Conservation (phyloP, 1,139 yeast genomes). For the Scheffersomyces segobiensis region DNA sequence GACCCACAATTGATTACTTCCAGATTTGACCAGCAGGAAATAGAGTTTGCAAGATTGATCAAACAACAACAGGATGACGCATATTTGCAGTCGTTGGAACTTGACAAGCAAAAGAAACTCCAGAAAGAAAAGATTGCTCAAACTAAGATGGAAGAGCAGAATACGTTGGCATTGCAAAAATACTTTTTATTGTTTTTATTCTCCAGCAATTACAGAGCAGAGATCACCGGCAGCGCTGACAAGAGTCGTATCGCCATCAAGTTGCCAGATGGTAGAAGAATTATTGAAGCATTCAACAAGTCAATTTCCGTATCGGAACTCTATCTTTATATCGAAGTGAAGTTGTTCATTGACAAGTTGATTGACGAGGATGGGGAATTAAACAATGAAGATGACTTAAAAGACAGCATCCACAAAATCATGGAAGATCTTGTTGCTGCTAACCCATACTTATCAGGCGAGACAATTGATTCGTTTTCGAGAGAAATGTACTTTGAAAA, state of each 20-base stretch:
- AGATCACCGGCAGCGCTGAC: constrained; percentile 5
- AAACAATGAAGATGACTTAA: constrained; percentile 9
- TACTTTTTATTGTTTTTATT: constrained; percentile 2
- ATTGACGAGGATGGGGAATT: constrained; percentile 1
- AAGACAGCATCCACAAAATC: constrained; percentile 2
- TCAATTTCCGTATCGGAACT: constrained; percentile 56
- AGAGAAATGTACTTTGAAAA: constrained; percentile 21
- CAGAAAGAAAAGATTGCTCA: constrained; percentile 24
- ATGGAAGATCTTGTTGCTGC: not conserved
- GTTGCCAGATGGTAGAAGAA: constrained; percentile 59
- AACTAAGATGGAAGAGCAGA: constrained; percentile 1
- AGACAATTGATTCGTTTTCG: constrained; percentile 1
- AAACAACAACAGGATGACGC: constrained; percentile 62
- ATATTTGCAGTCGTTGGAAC: constrained; percentile 48
- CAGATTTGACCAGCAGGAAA: constrained; percentile 53
- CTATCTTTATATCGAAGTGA: constrained; percentile 62
- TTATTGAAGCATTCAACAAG: constrained; percentile 55
- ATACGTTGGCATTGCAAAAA: not conserved
- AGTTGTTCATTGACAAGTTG: constrained; percentile 22
- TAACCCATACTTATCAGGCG: not conserved
- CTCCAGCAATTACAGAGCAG: constrained; percentile 1
- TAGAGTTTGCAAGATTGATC: constrained; percentile 49
- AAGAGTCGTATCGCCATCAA: constrained; percentile 36
- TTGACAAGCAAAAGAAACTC: constrained; percentile 40
- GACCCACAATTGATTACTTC: constrained; percentile 55